Evolutionary conservation across 345 rosid genomes (phyloP).

Genomic region (Reutealis trisperma): DNA sequence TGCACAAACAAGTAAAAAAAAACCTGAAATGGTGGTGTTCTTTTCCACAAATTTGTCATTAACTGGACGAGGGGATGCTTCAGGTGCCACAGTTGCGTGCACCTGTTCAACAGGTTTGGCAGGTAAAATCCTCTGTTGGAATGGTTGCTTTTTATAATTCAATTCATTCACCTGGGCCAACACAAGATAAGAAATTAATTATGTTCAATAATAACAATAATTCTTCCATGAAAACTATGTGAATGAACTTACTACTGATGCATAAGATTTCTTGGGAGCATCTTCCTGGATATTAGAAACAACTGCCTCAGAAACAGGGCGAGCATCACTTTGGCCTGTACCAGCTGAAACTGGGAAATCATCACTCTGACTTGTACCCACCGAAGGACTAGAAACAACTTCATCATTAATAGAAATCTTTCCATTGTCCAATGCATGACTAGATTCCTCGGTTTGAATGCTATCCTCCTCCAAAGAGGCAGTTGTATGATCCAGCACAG

Average conservation of each 20-base stretch:
- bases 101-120: conserved; percentile 39
- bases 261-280: conserved; percentile 56
- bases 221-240: not conserved
- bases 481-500: conserved; percentile 13
- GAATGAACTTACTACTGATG: conserved; percentile 52
- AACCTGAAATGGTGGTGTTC: conserved; percentile 39
- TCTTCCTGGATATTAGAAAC: conserved; percentile 37
- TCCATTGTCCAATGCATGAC: conserved; percentile 31
- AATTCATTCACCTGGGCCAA: conserved; percentile 49
- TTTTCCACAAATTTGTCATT: conserved; percentile 32
- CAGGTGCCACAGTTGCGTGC: conserved; percentile 1
- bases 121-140: conserved; percentile 36
- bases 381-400: conserved; percentile 20
- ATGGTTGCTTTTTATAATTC: conserved; percentile 42
- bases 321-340: conserved; percentile 13
- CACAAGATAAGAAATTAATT: not conserved
- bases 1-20: not conserved
- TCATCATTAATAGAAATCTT: conserved; percentile 30
- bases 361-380: conserved; percentile 13
- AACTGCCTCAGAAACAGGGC: conserved; percentile 18
- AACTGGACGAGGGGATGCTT: conserved; percentile 26
- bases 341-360: conserved; percentile 5
- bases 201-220: not conserved
- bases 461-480: conserved; percentile 20
- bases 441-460: conserved; percentile 23